Evolutionary conservation across 805 yeast species (phyloP), one percentile per base, ranked within the genome.

Genomic region (Yarrowia yakushimensis): DNA sequence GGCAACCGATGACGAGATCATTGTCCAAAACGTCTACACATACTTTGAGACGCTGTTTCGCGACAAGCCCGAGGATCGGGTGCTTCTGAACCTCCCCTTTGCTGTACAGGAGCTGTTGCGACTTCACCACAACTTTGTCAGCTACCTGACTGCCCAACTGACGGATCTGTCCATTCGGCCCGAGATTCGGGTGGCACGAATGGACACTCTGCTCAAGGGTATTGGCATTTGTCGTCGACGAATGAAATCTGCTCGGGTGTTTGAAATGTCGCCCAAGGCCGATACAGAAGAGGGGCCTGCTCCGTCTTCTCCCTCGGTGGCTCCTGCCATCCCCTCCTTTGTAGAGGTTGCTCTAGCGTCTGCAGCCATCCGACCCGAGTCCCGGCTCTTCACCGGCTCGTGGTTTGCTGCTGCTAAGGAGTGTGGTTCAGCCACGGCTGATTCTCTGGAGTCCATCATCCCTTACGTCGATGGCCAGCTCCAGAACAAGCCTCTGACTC

Each of bases 331-430:
- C 18, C 97, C 97, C 4, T 87, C 96, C 1, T 86, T 91, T 71
- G 79, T 93, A 62, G 98, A 93, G 72, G 79, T 91, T 2, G 89
- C 94, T 13, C 77, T 92, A 34, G 78, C 82, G 0, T 83, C 87
- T 67, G 90, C 91, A 1, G 81, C 92, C 17, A 77, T 89, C 31
- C 79, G 93, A 1, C 97, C 97, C 0, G 94, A 88, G 69, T 84
- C 93, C 31, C 79, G 98, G 64, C 72, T 78, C 17, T 90, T 82
- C 70, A 81, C 87, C 9, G 78, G 78, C 48, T 76, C 85, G 9
- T 93, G 97, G 98, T 73, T 81, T 3, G 75, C 78, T 63, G 86
- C 92, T 0, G 78, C 85, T 17, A 68, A 72, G 8, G 74, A 69
- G n/a, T 36, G 63, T 60, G 46, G 63, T 27, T 30, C 31, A 15